Evolutionary conservation across 371 early-diverging fungal species (phyloP), one percentile per base, ranked within the genome.

Genomic region (Fennellomyces sp.): DNA sequence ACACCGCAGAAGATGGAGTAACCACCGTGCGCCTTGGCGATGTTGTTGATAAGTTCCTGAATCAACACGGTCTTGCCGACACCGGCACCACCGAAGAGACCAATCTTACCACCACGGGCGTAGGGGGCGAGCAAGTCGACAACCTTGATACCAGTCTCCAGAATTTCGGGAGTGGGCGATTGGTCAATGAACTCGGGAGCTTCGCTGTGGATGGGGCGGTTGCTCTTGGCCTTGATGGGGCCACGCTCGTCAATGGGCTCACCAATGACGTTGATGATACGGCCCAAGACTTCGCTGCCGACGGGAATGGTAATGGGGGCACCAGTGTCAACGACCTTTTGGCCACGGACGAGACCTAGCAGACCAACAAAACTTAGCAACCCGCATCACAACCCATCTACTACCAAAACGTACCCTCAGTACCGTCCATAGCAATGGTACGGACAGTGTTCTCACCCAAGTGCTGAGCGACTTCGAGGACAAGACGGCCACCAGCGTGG

Each of bases 371-470:
- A 7, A 5, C 13, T 33, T 31, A n/a, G 2, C 25, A 52, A 4
- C 11, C 27, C 15, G 21, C 29, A 21, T 29, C 13, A 23, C 41
- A 41, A 55, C 28, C 27, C 29, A 39, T 26, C 31, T 39, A 58
- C 38, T 28, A 52, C 64, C 91, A 94, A 77, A 45, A 23, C 58
- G 30, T 68, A 70, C 68, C 74, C 58, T 74, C 71, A 56, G 94
- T 95, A 79, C 94, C 97, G 88, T 97, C 97, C 97, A 97, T 97
- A 80, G 97, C 98, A 92, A 97, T 97, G 70, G 95, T 95, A 75
- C 98, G 94, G 72, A 97, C 98, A 62, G 96, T 95, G 91, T 96
- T 96, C 83, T 97, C 97, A 73, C 97, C 96, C 80, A 96, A 84
- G 76, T 97, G 97, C 84, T 96, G 96, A 57, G 97, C 76, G 51